Conservation (phyloP, 768 basidiomycete species). For the Tricholoma hemisulphureum region DNA sequence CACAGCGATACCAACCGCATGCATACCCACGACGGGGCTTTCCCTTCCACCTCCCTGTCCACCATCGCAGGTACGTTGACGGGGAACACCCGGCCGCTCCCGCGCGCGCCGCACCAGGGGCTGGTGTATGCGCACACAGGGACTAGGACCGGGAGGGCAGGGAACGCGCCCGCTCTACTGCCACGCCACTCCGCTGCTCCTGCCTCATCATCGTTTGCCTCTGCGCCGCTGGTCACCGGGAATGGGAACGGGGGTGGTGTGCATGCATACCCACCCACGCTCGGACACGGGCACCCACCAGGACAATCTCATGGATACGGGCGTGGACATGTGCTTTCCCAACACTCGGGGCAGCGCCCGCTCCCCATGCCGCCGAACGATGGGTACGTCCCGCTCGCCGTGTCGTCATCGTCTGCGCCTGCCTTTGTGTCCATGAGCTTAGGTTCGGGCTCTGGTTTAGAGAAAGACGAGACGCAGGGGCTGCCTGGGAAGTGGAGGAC, state of each 20-base stretch:
- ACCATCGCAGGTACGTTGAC: not conserved
- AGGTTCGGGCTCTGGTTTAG: no score
- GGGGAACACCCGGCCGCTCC: not conserved
- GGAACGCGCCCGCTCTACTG: not conserved
- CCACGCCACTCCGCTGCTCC: slow-evolving; percentile 6
- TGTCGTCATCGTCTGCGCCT: not conserved
- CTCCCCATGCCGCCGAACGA: slow-evolving; percentile 5
- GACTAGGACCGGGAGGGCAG: not conserved
- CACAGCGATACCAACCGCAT: no score
- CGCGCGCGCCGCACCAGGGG: not conserved
- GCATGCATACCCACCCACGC: no score
- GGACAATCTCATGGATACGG: no score
- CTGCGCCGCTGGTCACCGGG: slow-evolving; percentile 4
- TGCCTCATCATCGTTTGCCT: slow-evolving; percentile 3
- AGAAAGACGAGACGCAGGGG: no score
- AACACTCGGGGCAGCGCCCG: not conserved
- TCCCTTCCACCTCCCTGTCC: not conserved
- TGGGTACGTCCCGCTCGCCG: slow-evolving; percentile 7
- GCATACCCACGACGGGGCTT: not conserved
- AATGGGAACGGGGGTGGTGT: not conserved
- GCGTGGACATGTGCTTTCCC: not conserved
- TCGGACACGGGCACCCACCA: no score
- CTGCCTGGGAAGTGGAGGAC: not conserved
- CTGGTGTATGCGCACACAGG: not conserved
- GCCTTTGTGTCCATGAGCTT: no score